Conservation (phyloP, 306 rosid genomes). For the Acmispon strigosus region DNA sequence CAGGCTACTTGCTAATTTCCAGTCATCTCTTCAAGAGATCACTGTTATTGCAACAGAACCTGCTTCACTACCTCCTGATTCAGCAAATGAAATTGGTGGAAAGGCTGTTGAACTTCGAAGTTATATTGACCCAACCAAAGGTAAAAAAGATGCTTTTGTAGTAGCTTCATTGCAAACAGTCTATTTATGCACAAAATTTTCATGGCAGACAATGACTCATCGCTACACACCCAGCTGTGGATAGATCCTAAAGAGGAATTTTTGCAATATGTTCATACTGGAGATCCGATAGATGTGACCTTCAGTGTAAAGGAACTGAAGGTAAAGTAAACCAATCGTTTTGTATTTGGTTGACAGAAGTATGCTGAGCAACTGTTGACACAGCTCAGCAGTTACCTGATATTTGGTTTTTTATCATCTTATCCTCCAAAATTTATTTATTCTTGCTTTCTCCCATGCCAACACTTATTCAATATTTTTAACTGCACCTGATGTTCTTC, state of each 20-base stretch:
- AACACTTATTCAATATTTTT: neutral
- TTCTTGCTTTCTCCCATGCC: neutral
- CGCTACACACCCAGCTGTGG: slow-evolving; percentile 89
- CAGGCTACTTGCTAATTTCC: slow-evolving; percentile 80
- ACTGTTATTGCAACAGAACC: slow-evolving; percentile 89
- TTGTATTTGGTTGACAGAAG: slow-evolving; percentile 11
- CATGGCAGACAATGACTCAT: slow-evolving; percentile 66
- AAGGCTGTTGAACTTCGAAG: slow-evolving; percentile 92
- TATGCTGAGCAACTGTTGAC: neutral
- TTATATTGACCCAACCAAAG: slow-evolving; percentile 91
- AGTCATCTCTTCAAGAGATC: slow-evolving; percentile 93
- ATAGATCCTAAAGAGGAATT: slow-evolving; percentile 94
- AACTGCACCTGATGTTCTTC: slow-evolving; percentile 1
- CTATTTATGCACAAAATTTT: slow-evolving; percentile 20
- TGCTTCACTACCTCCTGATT: slow-evolving; percentile 59
- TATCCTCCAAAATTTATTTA: neutral
- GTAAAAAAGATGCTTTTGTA: slow-evolving; percentile 29
- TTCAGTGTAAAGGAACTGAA: slow-evolving; percentile 90
- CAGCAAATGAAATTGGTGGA: slow-evolving; percentile 79
- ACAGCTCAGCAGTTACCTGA: slow-evolving; percentile 7
- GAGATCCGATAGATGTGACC: slow-evolving; percentile 86
- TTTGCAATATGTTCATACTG: slow-evolving; percentile 71
- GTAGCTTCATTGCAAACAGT: slow-evolving; percentile 1
- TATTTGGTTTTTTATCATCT: neutral
- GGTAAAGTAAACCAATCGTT: slow-evolving; percentile 41